Evolutionary conservation across 345 rosid genomes (phyloP).

Genomic region (Moringa oleifera): DNA sequence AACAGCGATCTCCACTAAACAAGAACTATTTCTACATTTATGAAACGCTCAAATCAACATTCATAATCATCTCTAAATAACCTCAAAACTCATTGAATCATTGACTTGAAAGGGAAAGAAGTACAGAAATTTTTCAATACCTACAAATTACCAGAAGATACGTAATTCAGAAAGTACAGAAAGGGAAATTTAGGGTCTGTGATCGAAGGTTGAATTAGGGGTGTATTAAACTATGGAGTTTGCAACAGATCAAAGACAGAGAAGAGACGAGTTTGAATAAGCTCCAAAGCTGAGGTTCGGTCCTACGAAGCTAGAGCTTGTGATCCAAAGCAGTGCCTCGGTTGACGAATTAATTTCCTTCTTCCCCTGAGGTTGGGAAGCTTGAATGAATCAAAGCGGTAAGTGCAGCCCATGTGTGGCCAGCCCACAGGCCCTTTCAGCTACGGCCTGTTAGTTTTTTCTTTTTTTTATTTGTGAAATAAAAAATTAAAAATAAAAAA

Average conservation of each 20-base stretch:
- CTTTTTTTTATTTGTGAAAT: too few species aligned
- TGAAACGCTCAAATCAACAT: too few species aligned
- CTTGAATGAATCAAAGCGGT: too few species aligned
- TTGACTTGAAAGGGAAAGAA: slow-evolving; percentile 8
- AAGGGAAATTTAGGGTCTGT: slow-evolving; percentile 12
- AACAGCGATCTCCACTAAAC: slow-evolving; percentile 30
- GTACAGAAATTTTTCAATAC: background rate
- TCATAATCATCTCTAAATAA: too few species aligned
- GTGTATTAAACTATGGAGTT: background rate
- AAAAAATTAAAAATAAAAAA: too few species aligned
- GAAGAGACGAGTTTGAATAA: slow-evolving; percentile 8
- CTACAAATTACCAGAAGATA: slow-evolving; percentile 8
- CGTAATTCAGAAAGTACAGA: background rate
- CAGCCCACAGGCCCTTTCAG: too few species aligned
- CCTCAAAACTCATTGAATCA: background rate
- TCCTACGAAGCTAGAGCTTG: background rate
- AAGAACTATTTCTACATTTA: slow-evolving; percentile 16
- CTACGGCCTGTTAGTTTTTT: too few species aligned
- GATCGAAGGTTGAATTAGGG: slow-evolving; percentile 1
- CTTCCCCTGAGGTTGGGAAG: too few species aligned
- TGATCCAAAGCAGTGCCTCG: background rate
- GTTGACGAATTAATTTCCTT: background rate
- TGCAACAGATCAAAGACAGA: slow-evolving; percentile 3
- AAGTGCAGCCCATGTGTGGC: too few species aligned
- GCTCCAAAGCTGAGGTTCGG: slow-evolving; percentile 15